Base-by-base conservation (phyloP, 257 asterid species). In the Parsonsia alboflavescens region DNA sequence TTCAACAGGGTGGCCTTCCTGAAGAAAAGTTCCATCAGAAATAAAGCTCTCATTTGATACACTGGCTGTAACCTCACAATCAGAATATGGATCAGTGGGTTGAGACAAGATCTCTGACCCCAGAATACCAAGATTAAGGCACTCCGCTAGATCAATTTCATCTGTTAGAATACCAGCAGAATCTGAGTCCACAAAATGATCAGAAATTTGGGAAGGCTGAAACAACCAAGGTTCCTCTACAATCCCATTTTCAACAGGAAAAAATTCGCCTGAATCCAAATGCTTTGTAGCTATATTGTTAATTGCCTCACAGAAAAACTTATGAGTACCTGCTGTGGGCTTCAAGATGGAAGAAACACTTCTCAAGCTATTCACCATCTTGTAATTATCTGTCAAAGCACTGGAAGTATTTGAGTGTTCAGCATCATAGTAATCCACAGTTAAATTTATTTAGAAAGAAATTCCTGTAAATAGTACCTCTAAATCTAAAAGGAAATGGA, bases 221-320 rank as follows among this genome's bases (percentile, higher is more conserved):
- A 57, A 76, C 57, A 92, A 85, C 97, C 99, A 94, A 76, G 99
- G 99, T 88, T 94, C 99, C 89, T 92, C 99, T 12, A 87, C 78
- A 80, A 79, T 21, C 70, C 85, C 83, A 75, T 78, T 81, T 54
- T 68, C 71, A 24, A 50, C 72, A 64, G 78, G 76, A 81, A 75
- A 87, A 46, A 78, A 68, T 72, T 68, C 77, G 39, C 76, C 73
- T 33, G 69, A 42, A 84, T 81, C 77, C 61, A 88, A 77, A 70
- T 48, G 71, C 81, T 78, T 84, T 71, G 76, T 68, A 59, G 57
- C 26, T 26, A 74, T 71, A 62, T 54, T 67, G 68, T 72, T 73
- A 77, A 72, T 78, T 39, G 74, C 83, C 72, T 70, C 74, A 73
- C 70, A 45, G 42, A 57, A 68, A 62, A 74, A 36, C n/a, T 50